Evolutionary conservation across 176 grass and related monocot species (phyloP), one percentile per base, ranked within the genome.

Genomic region (Themeda triandra): DNA sequence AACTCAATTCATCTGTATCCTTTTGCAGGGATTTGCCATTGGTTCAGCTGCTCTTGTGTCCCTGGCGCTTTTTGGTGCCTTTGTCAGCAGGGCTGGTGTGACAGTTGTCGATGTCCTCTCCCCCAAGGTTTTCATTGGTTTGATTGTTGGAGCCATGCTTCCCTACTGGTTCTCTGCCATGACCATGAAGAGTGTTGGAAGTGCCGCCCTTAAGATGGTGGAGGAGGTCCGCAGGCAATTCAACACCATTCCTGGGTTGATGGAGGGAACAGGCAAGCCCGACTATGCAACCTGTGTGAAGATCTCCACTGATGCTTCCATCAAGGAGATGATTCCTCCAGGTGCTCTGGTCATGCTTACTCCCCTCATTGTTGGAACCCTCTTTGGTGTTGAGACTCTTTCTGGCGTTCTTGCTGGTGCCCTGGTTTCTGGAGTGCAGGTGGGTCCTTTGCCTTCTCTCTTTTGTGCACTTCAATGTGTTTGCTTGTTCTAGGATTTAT

Each of bases 81-180:
- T 97, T 7, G 94, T 97, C 73, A 97, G 94, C 76, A 90, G 94
- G 69, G 94, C 94, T 29, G 91, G 84, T 56, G 83, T 97, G 48
- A 81, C 78, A 77, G 88, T 91, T 15, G 94, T 97, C 4, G 89
- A 94, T 81, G 94, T 97, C 71, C 94, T 94, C 14, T 92, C 89
- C 32, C 94, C 94, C 4, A 97, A 94, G 87, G 94, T 97, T 29
- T 97, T 97, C 79, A 93, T 97, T 74, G 94, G 94, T 29, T 76
- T 97, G 56, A 76, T 97, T 62, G 94, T 97, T 29, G 94, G 94
- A 76, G 94, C 94, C 85, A 97, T 97, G 94, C 94, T 97, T 73
- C 94, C 94, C 1, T 97, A 97, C 91, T 93, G 94, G 94, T 97
- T 93, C 89, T 94, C 94, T 74, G 94, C 94, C 51, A 97, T 97